Evolutionary conservation across 78 protist genomes (phyloP).

Genomic region (Dictyostelium brefeldianum): DNA sequence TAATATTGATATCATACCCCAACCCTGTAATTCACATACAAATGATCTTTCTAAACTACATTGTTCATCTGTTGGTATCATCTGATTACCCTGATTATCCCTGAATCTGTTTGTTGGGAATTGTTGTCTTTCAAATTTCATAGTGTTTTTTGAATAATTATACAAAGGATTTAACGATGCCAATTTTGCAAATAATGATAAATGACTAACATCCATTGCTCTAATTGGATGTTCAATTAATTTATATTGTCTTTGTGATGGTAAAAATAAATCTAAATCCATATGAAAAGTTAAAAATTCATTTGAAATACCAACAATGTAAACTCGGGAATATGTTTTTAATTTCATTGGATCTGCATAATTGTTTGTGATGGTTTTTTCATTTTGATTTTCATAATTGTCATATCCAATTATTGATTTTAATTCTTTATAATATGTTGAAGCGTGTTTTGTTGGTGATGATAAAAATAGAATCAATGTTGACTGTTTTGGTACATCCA

Average conservation of each 20-base stretch:
- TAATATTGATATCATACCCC: not conserved
- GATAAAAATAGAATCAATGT: too few relatives aligned
- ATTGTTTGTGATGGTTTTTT: too few relatives aligned
- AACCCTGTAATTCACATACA: not conserved
- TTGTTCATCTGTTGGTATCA: not conserved
- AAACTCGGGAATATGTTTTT: too few relatives aligned
- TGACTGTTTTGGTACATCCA: too few relatives aligned
- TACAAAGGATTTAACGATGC: not conserved
- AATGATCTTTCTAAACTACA: not conserved
- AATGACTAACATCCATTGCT: not conserved
- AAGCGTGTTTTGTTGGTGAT: too few relatives aligned
- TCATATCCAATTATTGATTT: too few relatives aligned
- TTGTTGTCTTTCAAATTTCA: not conserved
- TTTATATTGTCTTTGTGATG: not conserved
- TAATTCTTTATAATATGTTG: too few relatives aligned
- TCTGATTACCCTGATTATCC: too few relatives aligned
- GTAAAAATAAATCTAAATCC: not conserved
- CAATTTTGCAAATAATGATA: not conserved
- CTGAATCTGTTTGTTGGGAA: not conserved
- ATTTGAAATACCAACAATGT: too few relatives aligned
- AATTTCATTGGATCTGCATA: too few relatives aligned
- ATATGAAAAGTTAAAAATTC: not conserved
- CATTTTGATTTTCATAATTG: too few relatives aligned
- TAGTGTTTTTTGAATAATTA: not conserved
- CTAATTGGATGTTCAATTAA: not conserved